Percentiles rank a stretch among this genome's conserved stretches.
Evolutionary conservation across 1,284 basidiomycete species (phyloP).

Genomic region (Puccinia novopanici): DNA sequence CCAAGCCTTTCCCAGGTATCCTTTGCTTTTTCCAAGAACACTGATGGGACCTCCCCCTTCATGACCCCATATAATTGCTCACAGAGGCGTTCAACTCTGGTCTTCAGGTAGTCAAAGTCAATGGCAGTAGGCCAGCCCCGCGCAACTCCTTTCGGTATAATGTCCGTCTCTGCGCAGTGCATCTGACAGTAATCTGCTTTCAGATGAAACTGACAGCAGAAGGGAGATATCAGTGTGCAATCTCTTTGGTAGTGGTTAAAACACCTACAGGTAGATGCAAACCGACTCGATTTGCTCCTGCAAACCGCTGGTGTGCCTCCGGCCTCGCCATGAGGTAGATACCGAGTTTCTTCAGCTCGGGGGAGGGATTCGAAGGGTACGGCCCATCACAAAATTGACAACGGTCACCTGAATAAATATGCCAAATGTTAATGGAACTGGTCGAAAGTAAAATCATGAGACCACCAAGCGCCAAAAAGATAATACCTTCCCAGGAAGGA

Average conservation of each 20-base stretch:
- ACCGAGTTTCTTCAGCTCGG: background rate
- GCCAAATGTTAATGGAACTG: too few relatives aligned
- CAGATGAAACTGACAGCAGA: too few relatives aligned
- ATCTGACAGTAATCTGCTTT: background rate
- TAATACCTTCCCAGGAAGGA: too few relatives aligned
- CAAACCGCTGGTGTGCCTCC: background rate
- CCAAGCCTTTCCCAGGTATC: background rate
- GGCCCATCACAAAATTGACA: constrained; percentile 9
- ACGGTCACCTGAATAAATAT: background rate
- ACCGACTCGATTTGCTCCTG: background rate
- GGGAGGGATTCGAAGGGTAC: background rate
- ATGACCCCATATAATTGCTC: too few relatives aligned
- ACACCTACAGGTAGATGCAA: background rate
- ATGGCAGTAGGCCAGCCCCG: background rate
- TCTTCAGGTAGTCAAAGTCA: background rate
- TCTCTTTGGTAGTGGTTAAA: too few relatives aligned
- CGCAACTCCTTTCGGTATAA: background rate
- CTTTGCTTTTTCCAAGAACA: background rate
- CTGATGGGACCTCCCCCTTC: background rate
- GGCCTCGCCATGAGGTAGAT: background rate
- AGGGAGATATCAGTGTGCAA: too few relatives aligned
- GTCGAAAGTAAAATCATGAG: too few relatives aligned
- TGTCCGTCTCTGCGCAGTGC: background rate
- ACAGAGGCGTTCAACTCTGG: too few relatives aligned
- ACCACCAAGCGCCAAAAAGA: background rate